A percentile compares a stretch with the other conserved stretches of the same genome.
These are phyloP conservation scores for Glomus cerebriforme DNA, from an alignment of 192 early-diverging fungal species.

Conservation along the genomic window DNA sequence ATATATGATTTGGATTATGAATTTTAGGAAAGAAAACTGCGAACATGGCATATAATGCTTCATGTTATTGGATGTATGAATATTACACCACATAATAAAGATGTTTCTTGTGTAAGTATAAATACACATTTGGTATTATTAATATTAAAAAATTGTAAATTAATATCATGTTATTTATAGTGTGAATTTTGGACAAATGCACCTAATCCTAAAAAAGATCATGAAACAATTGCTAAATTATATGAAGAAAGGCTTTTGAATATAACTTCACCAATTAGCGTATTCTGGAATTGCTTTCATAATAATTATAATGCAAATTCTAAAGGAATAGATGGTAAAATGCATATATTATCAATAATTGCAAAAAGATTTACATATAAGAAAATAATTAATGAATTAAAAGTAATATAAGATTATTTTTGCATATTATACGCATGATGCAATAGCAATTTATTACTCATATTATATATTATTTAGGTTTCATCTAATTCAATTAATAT, in stretches of 20 bases:
- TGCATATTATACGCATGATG: background rate
- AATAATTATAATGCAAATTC: background rate
- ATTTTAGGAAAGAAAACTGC: background rate
- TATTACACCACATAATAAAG: background rate
- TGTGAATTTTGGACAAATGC: background rate
- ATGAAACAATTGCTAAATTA: background rate
- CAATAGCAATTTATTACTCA: background rate
- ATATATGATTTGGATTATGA: too few species aligned
- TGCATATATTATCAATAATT: too few species aligned
- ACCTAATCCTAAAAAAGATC: background rate
- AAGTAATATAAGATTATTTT: background rate
- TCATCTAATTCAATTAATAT: background rate
- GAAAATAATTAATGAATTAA: background rate
- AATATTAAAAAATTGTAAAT: too few species aligned
- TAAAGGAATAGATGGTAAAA: too few species aligned
- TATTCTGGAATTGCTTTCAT: background rate
- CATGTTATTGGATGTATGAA: background rate
- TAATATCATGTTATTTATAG: background rate
- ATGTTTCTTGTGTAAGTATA: background rate
- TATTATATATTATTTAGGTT: background rate
- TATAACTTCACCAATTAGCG: background rate
- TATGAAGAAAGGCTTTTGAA: background rate
- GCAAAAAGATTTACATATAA: too few species aligned
- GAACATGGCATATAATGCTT: background rate
- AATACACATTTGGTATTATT: background rate